Percentiles rank a stretch among this genome's conserved stretches.
These are phyloP conservation scores for Myxozyma lipomycoides DNA, from an alignment of 805 yeast species.

Conservation along the genomic window DNA sequence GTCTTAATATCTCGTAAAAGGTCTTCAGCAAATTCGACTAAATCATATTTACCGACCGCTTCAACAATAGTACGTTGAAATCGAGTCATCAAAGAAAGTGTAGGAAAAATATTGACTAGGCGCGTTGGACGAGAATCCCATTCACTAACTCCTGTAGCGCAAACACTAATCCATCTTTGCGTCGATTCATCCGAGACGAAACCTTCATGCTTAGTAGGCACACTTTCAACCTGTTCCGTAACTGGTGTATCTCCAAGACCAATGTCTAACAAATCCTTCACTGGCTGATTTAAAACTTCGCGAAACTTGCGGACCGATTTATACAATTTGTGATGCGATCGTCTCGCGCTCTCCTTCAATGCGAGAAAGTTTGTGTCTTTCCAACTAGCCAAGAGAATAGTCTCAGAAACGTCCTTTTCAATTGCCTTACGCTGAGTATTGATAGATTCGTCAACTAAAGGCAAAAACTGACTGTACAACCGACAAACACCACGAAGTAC, in stretches of 20 bases:
- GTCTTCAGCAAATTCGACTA: slow-evolving; percentile 54
- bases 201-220: neutral
- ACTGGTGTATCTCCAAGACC: slow-evolving; percentile 11
- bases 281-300: slow-evolving; percentile 37
- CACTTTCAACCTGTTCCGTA: neutral
- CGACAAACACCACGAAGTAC: slow-evolving; percentile 55
- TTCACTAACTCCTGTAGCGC: neutral
- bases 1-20: slow-evolving; percentile 55
- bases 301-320: slow-evolving; percentile 82
- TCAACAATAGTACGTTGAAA: slow-evolving; percentile 43
- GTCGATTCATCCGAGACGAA: neutral
- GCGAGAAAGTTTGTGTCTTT: slow-evolving; percentile 94
- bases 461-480: slow-evolving; percentile 64
- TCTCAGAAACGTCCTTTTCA: slow-evolving; percentile 78
- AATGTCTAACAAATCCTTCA: slow-evolving; percentile 10
- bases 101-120: slow-evolving; percentile 48
- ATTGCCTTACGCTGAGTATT: slow-evolving; percentile 48
- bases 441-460: slow-evolving; percentile 47
- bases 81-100: slow-evolving; percentile 54
- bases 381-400: slow-evolving; percentile 91
- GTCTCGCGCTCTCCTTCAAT: slow-evolving; percentile 85
- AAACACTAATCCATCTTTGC: neutral
- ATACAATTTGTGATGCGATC: slow-evolving; percentile 79
- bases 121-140: slow-evolving; percentile 49
- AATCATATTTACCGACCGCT: slow-evolving; percentile 42